phyloP scores from a whole-genome alignment of 2,329 filamentous ascomycete genomes.

The Talaromyces sp. region DNA sequence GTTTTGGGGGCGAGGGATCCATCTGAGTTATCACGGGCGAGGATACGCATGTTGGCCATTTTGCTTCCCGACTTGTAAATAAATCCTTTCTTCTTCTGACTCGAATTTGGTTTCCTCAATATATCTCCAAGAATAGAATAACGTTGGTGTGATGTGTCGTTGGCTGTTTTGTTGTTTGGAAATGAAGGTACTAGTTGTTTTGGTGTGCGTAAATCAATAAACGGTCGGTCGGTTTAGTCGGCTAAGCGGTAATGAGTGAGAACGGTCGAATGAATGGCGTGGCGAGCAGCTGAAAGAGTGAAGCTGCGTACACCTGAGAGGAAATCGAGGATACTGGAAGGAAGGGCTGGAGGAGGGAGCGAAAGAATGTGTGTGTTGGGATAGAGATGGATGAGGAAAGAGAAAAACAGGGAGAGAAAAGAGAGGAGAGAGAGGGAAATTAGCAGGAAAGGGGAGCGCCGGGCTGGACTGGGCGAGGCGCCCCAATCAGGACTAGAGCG shows the following conservation, averaged over 20 bases:
- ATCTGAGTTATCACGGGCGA: conserved; percentile 47
- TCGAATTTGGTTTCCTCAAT: not conserved
- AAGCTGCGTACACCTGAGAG: conserved; percentile 53
- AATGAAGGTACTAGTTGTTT: conserved; percentile 18
- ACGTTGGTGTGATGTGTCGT: not conserved
- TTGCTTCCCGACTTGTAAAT: not conserved
- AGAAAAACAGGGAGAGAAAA: conserved; percentile 15
- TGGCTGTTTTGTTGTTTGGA: conserved; percentile 11
- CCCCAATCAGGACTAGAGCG: not conserved
- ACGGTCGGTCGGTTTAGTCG: conserved; percentile 11
- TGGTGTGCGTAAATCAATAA: conserved; percentile 15
- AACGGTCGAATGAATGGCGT: conserved; percentile 43
- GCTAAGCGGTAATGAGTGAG: conserved; percentile 14
- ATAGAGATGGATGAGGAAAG: conserved; percentile 6
- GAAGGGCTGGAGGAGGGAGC: conserved; percentile 8
- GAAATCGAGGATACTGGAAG: conserved; percentile 18
- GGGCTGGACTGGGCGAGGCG: not conserved
- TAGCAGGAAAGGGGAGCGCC: conserved; percentile 6
- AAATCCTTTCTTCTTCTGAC: not conserved
- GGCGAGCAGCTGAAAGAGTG: conserved; percentile 59
- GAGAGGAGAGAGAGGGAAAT: conserved; percentile 27
- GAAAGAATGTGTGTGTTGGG: conserved; percentile 20
- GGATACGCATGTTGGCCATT: conserved; percentile 38
- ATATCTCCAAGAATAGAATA: not conserved
- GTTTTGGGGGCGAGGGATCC: conserved; percentile 55